Conservation (phyloP, 345 rosid genomes). For the Microcos paniculata region DNA sequence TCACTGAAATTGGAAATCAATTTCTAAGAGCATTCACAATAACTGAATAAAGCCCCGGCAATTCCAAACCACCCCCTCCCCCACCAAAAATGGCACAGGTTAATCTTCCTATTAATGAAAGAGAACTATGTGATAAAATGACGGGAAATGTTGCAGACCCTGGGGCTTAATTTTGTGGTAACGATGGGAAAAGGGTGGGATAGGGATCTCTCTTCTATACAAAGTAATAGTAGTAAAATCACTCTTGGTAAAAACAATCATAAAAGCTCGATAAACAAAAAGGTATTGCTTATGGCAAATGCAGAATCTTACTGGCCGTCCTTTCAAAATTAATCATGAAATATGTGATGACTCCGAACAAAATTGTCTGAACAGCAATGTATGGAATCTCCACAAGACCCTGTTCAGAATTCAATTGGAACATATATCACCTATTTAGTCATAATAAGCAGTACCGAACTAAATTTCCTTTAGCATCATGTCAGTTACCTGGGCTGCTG, state of each 20-base stretch:
- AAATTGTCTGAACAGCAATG: slow-evolving; percentile 61
- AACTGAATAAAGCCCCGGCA: background rate
- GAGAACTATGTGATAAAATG: background rate
- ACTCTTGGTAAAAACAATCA: background rate
- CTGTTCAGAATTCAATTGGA: slow-evolving; percentile 23
- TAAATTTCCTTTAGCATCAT: background rate
- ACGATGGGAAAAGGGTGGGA: background rate
- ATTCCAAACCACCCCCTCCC: background rate
- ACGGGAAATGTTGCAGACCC: too few species aligned
- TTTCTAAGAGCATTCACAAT: background rate
- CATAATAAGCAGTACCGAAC: background rate
- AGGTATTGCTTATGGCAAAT: background rate
- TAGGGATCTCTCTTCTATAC: background rate
- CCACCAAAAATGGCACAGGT: background rate
- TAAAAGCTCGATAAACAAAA: background rate
- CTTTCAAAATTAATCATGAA: slow-evolving; percentile 79
- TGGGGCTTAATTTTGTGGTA: background rate
- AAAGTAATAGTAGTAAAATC: background rate
- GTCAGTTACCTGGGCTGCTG: slow-evolving; percentile 64
- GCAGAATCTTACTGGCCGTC: slow-evolving; percentile 55
- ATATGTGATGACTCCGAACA: slow-evolving; percentile 78
- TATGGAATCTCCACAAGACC: slow-evolving; percentile 95
- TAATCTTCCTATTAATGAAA: background rate
- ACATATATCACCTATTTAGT: background rate
- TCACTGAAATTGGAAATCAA: background rate